phyloP scores from a whole-genome alignment of 805 yeast genomes.

The Ogataea thermomethanolica region DNA sequence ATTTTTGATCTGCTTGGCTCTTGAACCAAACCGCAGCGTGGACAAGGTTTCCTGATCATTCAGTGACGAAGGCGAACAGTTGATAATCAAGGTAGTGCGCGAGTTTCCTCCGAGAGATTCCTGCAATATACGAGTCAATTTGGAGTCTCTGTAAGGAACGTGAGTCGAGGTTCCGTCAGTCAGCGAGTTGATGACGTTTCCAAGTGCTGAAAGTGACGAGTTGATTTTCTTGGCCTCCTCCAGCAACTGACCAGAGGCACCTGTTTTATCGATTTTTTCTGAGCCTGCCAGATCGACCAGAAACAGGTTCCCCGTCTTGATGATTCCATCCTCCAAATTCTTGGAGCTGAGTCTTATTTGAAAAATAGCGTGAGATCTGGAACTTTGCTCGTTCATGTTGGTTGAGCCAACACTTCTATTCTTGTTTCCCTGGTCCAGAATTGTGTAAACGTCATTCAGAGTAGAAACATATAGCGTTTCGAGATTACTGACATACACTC shows the following conservation, averaged over 20 bases:
- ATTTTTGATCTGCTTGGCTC: constrained; percentile 68
- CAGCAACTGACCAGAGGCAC: constrained; percentile 67
- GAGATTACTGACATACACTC: constrained; percentile 70
- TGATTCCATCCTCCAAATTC: constrained; percentile 49
- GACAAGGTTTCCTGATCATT: constrained; percentile 66
- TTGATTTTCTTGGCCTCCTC: constrained; percentile 87
- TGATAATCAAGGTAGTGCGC: constrained; percentile 67
- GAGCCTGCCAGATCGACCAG: constrained; percentile 87
- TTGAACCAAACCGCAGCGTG: constrained; percentile 67
- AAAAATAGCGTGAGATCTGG: constrained; percentile 79
- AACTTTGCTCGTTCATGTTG: constrained; percentile 66
- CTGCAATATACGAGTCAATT: constrained; percentile 71
- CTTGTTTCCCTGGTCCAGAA: constrained; percentile 56
- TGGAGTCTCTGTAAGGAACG: constrained; percentile 74
- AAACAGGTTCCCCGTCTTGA: constrained; percentile 61
- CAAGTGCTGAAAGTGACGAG: constrained; percentile 70
- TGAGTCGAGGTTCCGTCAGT: constrained; percentile 66
- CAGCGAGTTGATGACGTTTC: constrained; percentile 75
- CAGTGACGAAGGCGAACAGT: constrained; percentile 60
- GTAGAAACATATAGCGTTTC: constrained; percentile 57
- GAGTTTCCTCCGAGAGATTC: constrained; percentile 83
- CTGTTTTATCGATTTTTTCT: constrained; percentile 74
- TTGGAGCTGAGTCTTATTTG: constrained; percentile 66
- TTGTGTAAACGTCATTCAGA: constrained; percentile 52
- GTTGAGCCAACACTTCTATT: constrained; percentile 59